Evolutionary conservation across 2,329 filamentous ascomycete genomes (phyloP).

Genomic region (Dendrostoma leiphaemia): DNA sequence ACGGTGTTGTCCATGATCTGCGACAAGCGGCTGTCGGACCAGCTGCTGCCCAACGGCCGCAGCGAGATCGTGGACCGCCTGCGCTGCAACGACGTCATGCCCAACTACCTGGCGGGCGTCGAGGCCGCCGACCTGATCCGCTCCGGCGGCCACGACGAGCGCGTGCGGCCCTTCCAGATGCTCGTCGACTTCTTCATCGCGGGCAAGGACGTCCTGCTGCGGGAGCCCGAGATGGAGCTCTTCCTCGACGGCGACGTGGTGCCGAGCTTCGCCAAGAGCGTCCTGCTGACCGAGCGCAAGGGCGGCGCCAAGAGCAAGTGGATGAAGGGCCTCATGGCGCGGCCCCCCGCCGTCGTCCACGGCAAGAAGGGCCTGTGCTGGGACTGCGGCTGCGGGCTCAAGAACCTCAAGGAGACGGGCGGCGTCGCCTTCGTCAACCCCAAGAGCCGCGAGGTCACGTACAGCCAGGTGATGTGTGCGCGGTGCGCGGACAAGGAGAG

Average conservation of each 20-base stretch:
- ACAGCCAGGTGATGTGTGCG: not conserved
- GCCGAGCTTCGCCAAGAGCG: not conserved
- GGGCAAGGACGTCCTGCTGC: not conserved
- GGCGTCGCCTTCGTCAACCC: conserved; percentile 2
- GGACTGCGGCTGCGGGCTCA: not conserved
- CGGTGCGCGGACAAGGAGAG: conserved; percentile 3
- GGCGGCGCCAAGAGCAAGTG: not conserved
- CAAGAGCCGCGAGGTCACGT: not conserved
- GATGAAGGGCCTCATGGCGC: not conserved
- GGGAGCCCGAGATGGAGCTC: not conserved
- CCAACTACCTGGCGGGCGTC: not conserved
- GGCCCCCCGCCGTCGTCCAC: not conserved
- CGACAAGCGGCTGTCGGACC: not conserved
- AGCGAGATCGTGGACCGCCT: not conserved
- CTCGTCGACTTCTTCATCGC: conserved; percentile 12
- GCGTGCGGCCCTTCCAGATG: not conserved
- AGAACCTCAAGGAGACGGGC: not conserved
- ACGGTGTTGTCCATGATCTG: not conserved
- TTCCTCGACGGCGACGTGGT: not conserved
- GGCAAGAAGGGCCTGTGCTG: not conserved
- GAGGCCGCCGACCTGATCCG: not conserved
- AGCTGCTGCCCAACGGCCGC: not conserved
- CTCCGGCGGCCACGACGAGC: not conserved
- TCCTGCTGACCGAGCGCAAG: not conserved
- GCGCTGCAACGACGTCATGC: not conserved